Conservation (phyloP, 306 rosid species). For the Begonia fuchsioides region DNA sequence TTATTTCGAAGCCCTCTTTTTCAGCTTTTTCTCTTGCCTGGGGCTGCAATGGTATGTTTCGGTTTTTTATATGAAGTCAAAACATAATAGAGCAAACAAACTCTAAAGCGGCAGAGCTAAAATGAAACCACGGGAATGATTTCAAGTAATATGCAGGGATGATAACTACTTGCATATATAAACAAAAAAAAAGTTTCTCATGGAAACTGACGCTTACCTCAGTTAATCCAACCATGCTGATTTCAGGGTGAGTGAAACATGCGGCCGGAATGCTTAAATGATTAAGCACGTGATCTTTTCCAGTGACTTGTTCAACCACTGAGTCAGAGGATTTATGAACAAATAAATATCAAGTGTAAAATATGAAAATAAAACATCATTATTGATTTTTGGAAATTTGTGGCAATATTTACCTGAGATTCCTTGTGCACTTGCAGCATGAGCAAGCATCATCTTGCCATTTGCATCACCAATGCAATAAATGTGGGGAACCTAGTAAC, state of each 20-base stretch:
- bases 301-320: conserved; percentile 96
- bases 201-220: conserved; percentile 33
- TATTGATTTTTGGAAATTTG: conserved; percentile 3
- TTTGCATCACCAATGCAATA: conserved; percentile 95
- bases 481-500: conserved; percentile 63
- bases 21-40: conserved; percentile 86
- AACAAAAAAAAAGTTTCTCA: background rate
- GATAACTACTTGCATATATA: no score
- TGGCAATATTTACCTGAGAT: conserved; percentile 47
- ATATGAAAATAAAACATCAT: background rate
- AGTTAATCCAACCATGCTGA: conserved; percentile 92
- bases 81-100: background rate
- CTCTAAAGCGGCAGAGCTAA: no score
- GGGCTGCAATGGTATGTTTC: conserved; percentile 85
- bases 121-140: background rate
- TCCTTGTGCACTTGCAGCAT: conserved; percentile 98
- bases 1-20: conserved; percentile 78
- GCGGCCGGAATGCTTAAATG: conserved; percentile 95
- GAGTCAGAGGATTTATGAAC: conserved; percentile 5
- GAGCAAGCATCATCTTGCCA: conserved; percentile 98
- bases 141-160: no score
- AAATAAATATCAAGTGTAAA: conserved; percentile 4
- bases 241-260: conserved; percentile 93
- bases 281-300: conserved; percentile 85
- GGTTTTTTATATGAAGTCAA: background rate